phyloP scores from a whole-genome alignment of 2,329 filamentous ascomycete species.

The Stagonosporopsis rhizophila region DNA sequence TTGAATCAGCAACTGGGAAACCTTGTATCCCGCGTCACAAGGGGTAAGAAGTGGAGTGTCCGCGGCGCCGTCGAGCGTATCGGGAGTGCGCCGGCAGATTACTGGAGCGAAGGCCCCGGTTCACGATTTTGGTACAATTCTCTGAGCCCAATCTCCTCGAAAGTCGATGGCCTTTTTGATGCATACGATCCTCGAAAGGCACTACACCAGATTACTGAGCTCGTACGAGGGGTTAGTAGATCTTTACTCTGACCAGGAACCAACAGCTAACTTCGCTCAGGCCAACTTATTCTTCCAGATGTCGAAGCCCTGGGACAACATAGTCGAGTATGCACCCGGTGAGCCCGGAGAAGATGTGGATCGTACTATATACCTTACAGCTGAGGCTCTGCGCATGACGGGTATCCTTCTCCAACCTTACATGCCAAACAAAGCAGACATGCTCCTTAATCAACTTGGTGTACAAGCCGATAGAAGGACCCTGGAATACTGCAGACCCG shows the following conservation, averaged over 20 bases:
- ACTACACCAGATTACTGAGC: constrained; percentile 33
- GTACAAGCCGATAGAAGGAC: constrained; percentile 69
- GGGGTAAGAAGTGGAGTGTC: constrained; percentile 73
- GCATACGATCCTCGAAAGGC: constrained; percentile 40
- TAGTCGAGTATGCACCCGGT: constrained; percentile 45
- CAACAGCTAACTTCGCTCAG: constrained; percentile 46
- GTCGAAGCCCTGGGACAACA: constrained; percentile 71
- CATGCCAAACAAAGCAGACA: constrained; percentile 78
- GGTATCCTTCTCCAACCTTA: constrained; percentile 90
- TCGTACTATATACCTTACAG: constrained; percentile 69
- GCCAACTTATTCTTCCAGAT: constrained; percentile 72
- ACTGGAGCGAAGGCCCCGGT: constrained; percentile 39
- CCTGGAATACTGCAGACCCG: constrained; percentile 67
- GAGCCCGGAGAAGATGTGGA: constrained; percentile 43
- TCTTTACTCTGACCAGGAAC: not conserved
- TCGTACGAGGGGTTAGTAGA: constrained; percentile 38
- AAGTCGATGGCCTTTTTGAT: constrained; percentile 35
- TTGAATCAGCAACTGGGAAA: constrained; percentile 83
- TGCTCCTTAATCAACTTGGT: constrained; percentile 78
- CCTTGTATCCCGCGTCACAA: constrained; percentile 73
- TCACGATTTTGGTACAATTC: constrained; percentile 45
- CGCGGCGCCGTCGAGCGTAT: constrained; percentile 61
- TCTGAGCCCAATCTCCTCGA: constrained; percentile 41
- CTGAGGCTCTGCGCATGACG: constrained; percentile 78
- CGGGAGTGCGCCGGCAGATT: constrained; percentile 33